Conservation (phyloP, 2,329 filamentous ascomycete species). For the Fusarium nisikadoi region DNA sequence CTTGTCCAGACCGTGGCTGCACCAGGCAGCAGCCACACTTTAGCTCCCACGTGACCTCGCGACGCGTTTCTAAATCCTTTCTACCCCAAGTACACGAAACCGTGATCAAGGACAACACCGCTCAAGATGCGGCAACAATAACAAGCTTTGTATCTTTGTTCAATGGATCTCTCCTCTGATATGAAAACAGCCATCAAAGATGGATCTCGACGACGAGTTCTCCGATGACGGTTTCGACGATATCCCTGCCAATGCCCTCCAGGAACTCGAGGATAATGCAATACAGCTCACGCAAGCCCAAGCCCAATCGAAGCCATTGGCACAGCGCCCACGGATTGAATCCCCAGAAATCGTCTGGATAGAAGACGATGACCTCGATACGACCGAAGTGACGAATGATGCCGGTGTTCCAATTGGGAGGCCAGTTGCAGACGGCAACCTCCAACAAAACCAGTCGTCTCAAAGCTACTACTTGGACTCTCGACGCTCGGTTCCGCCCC, state of each 20-base stretch:
- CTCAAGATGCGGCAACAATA: constrained; percentile 6
- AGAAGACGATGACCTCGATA: constrained; percentile 68
- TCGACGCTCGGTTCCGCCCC: constrained; percentile 46
- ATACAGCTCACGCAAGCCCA: constrained; percentile 67
- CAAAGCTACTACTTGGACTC: constrained; percentile 34
- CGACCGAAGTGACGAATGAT: constrained; percentile 65
- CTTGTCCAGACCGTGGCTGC: not conserved
- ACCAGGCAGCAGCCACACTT: not conserved
- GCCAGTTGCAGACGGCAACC: constrained; percentile 50
- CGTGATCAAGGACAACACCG: constrained; percentile 2
- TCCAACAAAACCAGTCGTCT: constrained; percentile 47
- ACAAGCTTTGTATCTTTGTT: constrained; percentile 9
- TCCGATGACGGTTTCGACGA: constrained; percentile 72
- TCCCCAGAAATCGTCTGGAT: constrained; percentile 57
- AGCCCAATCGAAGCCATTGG: constrained; percentile 38
- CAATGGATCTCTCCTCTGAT: constrained; percentile 36
- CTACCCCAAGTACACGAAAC: constrained; percentile 5
- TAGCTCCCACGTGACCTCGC: constrained; percentile 45
- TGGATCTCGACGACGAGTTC: constrained; percentile 67
- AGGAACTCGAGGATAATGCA: constrained; percentile 72
- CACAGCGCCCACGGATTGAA: constrained; percentile 38
- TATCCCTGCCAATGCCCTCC: constrained; percentile 65
- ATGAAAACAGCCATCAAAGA: constrained; percentile 36
- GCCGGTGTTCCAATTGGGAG: constrained; percentile 54
- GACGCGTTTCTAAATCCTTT: constrained; percentile 37